These are phyloP conservation scores for Scytalidium lignicola DNA, from an alignment of 2,329 filamentous ascomycete species.

Conservation along the genomic window DNA sequence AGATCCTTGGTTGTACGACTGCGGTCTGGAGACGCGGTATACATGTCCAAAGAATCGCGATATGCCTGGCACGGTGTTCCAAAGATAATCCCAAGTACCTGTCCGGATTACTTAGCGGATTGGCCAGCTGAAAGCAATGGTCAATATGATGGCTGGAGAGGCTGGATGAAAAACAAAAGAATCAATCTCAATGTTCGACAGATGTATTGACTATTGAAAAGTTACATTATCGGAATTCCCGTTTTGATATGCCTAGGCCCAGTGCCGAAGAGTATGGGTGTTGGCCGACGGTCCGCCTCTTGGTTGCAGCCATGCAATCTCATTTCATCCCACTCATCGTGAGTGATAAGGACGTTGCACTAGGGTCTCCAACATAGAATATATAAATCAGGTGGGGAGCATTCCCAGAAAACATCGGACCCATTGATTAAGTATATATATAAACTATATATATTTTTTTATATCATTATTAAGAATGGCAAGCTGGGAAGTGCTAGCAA, in stretches of 20 bases:
- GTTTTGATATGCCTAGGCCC: background rate
- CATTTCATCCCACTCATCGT: too few species aligned
- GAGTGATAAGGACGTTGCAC: too few species aligned
- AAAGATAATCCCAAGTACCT: slow-evolving; percentile 74
- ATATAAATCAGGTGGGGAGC: too few species aligned
- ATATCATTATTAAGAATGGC: slow-evolving; percentile 8
- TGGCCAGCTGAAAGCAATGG: slow-evolving; percentile 58
- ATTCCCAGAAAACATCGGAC: background rate
- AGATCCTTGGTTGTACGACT: slow-evolving; percentile 59
- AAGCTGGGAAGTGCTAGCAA: slow-evolving; percentile 45
- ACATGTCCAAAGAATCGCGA: slow-evolving; percentile 76
- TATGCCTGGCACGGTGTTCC: slow-evolving; percentile 97
- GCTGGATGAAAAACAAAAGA: slow-evolving; percentile 84
- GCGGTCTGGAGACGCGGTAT: slow-evolving; percentile 80
- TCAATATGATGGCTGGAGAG: slow-evolving; percentile 59
- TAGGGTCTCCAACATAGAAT: too few species aligned
- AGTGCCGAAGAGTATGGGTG: too few species aligned
- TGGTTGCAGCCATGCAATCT: too few species aligned
- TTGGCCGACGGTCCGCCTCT: too few species aligned
- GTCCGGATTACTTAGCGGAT: slow-evolving; percentile 64
- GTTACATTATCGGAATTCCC: background rate
- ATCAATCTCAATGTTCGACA: slow-evolving; percentile 92
- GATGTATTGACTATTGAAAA: slow-evolving; percentile 52
- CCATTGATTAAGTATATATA: too few species aligned
- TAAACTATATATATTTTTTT: too few species aligned